Base-by-base conservation (phyloP, 2,329 filamentous ascomycete species). In the Stachybotrys elegans region DNA sequence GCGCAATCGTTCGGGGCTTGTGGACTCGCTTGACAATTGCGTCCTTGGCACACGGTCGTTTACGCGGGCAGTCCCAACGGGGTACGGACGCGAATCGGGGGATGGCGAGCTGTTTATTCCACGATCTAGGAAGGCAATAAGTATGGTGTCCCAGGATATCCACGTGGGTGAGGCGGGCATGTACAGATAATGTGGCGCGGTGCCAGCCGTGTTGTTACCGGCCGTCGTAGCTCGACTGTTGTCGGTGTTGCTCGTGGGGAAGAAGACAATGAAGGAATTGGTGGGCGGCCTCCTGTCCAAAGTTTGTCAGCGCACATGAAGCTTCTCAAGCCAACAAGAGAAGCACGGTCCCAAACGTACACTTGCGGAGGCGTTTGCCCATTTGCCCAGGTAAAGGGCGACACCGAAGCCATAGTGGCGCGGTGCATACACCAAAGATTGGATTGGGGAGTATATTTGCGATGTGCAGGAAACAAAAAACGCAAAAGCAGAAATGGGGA, bases 241-340 rank as follows among this genome's bases (percentile, higher is more conserved):
- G 6, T 14, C 31, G 20, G 34, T 6, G 20, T 16, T 19, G 32
- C 17, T 16, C 12, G 17, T 36, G 14, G 60, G 48, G 38, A 63
- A 62, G 49, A 52, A 60, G 2, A 47, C 40, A 42, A 58, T 42
- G 43, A 61, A 63, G 8, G 55, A n/a, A n/a, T n/a, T n/a, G n/a
- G n/a, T n/a, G n/a, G n/a, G n/a, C n/a, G n/a, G n/a, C n/a, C n/a
- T n/a, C n/a, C n/a, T n/a, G n/a, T n/a, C n/a, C n/a, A n/a, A n/a
- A n/a, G n/a, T n/a, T n/a, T n/a, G n/a, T n/a, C n/a, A n/a, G n/a
- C n/a, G n/a, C n/a, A n/a, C n/a, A n/a, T n/a, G n/a, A n/a, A n/a
- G n/a, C n/a, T n/a, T n/a, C n/a, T n/a, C n/a, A n/a, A n/a, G n/a
- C n/a, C n/a, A n/a, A n/a, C n/a, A n/a, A n/a, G n/a, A n/a, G n/a